Evolutionary conservation across 352 stramenopile genomes (phyloP).

Genomic region (Halophytophthora polymorphica): DNA sequence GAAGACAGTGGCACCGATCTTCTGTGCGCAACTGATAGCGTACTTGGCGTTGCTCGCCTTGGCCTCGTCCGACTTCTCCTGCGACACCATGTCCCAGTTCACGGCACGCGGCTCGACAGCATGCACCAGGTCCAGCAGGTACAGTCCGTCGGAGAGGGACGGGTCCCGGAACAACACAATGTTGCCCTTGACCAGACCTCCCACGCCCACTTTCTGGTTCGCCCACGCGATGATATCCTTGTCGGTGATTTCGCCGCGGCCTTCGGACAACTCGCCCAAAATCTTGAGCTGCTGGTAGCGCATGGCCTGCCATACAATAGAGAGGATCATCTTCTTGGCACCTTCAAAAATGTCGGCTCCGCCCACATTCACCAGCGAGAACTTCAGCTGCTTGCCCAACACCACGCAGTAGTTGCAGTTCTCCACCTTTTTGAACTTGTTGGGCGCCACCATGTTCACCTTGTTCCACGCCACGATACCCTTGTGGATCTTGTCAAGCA

Average conservation of each 20-base stretch:
- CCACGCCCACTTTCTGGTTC: constrained; percentile 78
- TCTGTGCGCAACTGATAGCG: constrained; percentile 90
- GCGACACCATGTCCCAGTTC: constrained; percentile 88
- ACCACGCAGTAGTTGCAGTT: constrained; percentile 91
- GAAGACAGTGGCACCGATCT: constrained; percentile 92
- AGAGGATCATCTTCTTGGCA: constrained; percentile 92
- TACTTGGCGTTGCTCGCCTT: constrained; percentile 92
- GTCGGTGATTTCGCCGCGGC: constrained; percentile 61
- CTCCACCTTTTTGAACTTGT: constrained; percentile 90
- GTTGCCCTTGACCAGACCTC: constrained; percentile 59
- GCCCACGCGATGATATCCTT: constrained; percentile 83
- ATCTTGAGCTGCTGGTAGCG: constrained; percentile 89
- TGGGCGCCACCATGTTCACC: constrained; percentile 85
- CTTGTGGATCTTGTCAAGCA: constrained; percentile 89
- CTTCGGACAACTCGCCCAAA: constrained; percentile 55
- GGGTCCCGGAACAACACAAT: constrained; percentile 87
- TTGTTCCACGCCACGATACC: constrained; percentile 87
- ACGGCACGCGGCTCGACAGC: constrained; percentile 84
- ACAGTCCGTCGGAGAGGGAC: constrained; percentile 72
- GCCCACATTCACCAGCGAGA: constrained; percentile 89
- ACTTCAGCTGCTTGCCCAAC: constrained; percentile 85
- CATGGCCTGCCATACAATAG: constrained; percentile 95
- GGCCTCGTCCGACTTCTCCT: constrained; percentile 65
- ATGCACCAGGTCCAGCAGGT: constrained; percentile 86
- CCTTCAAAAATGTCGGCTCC: constrained; percentile 90